These are phyloP conservation scores for Oryza australiensis DNA, from an alignment of 176 grass and related monocot genomes.

Conservation along the genomic window DNA sequence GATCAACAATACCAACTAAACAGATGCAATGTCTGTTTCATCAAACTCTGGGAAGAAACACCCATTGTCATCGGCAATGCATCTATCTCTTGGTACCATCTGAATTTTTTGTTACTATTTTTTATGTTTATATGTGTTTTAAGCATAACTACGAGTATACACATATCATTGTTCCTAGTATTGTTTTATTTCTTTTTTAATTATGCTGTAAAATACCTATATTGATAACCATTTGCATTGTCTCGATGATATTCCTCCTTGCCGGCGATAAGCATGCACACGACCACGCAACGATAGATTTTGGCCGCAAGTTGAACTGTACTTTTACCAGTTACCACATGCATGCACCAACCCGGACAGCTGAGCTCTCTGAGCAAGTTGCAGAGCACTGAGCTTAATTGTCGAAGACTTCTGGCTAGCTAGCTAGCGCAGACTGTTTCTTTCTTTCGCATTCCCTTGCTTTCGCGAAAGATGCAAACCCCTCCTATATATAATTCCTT, in stretches of 20 bases:
- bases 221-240: no score
- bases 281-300: neutral
- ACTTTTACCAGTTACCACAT: neutral
- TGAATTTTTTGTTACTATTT: no score
- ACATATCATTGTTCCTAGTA: no score
- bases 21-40: no score
- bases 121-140: no score
- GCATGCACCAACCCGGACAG: neutral
- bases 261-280: neutral
- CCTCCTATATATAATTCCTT: neutral
- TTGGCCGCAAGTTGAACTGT: neutral
- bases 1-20: no score
- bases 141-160: no score
- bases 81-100: no score
- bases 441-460: neutral
- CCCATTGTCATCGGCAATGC: no score
- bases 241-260: neutral
- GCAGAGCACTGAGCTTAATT: neutral
- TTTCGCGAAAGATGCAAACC: constrained; percentile 6
- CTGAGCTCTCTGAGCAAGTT: neutral
- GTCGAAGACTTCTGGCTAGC: neutral
- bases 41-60: no score
- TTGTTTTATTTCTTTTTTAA: no score
- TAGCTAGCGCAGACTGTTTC: neutral
- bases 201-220: no score